Evolutionary conservation across 75 land plant genomes (phyloP).

Genomic region (Sequoiadendron giganteum): DNA sequence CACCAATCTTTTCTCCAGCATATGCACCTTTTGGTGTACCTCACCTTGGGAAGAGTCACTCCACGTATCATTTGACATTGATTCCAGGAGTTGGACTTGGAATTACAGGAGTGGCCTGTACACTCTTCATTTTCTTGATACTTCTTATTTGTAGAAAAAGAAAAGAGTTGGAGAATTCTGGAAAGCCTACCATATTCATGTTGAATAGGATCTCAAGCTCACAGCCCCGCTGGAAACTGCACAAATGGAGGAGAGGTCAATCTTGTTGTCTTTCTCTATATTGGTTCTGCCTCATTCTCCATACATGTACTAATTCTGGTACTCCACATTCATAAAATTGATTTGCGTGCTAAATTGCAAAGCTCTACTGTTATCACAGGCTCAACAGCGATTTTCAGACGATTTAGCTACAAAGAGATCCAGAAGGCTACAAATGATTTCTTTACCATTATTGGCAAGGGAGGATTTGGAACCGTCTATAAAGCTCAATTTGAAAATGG

Average conservation of each 20-base stretch:
- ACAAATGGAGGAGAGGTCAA: conserved; percentile 56
- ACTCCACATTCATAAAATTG: conserved; percentile 5
- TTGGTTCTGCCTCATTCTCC: neutral
- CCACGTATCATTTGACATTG: conserved; percentile 48
- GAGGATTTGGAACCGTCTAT: conserved; percentile 91
- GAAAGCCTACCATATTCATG: conserved; percentile 12
- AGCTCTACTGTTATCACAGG: conserved; percentile 23
- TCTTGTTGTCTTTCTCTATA: conserved; percentile 2
- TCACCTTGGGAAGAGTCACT: conserved; percentile 19
- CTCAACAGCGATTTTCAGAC: conserved; percentile 53
- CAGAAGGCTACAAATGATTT: conserved; percentile 77
- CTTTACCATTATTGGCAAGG: conserved; percentile 69
- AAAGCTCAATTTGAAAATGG: conserved; percentile 76
- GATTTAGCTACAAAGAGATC: conserved; percentile 69
- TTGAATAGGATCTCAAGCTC: conserved; percentile 12
- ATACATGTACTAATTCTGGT: neutral
- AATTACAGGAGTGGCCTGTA: conserved; percentile 44
- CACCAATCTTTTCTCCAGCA: conserved; percentile 2
- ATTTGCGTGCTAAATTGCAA: neutral
- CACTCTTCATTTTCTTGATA: conserved; percentile 44
- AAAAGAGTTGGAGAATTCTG: conserved; percentile 36
- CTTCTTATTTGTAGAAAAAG: conserved; percentile 56
- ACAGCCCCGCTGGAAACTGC: conserved; percentile 18
- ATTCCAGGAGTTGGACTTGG: conserved; percentile 53
- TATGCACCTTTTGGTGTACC: neutral